Conservation (phyloP, 306 rosid genomes). For the Purshia tridentata region DNA sequence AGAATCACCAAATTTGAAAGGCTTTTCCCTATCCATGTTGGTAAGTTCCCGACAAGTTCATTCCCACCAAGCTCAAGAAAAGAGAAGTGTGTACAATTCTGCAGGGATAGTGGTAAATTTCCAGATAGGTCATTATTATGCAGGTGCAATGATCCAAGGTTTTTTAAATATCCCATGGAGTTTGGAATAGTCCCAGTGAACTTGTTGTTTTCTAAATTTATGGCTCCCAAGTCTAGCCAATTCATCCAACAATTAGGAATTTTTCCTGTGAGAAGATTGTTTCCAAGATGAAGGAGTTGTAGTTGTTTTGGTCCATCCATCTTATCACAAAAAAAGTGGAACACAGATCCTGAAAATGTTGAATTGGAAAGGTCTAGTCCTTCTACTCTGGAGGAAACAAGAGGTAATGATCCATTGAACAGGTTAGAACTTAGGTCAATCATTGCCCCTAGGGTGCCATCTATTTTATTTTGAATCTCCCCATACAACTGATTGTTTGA, state of each 20-base stretch:
- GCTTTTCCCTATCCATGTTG: slow-evolving; percentile 21
- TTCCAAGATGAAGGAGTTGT: background rate
- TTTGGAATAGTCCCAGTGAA: slow-evolving; percentile 28
- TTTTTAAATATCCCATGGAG: slow-evolving; percentile 21
- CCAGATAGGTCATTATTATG: slow-evolving; percentile 27
- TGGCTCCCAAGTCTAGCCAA: background rate
- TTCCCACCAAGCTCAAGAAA: slow-evolving; percentile 11
- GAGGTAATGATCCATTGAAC: slow-evolving; percentile 1
- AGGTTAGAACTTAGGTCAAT: background rate
- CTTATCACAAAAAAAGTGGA: background rate
- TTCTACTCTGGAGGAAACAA: background rate
- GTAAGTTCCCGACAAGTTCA: slow-evolving; percentile 20
- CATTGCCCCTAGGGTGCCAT: background rate
- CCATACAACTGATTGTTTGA: slow-evolving; percentile 34
- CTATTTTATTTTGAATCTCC: slow-evolving; percentile 4
- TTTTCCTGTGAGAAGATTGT: slow-evolving; percentile 12
- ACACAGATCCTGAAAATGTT: background rate
- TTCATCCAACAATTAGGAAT: slow-evolving; percentile 25
- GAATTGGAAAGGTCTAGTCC: background rate
- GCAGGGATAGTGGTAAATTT: slow-evolving; percentile 12
- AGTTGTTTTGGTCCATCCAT: background rate
- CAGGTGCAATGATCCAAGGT: slow-evolving; percentile 18
- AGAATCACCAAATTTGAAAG: slow-evolving; percentile 12
- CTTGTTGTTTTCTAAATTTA: slow-evolving; percentile 22
- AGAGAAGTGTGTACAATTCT: background rate